These are phyloP conservation scores for Candida sp. DNA, from an alignment of 1,139 yeast species.

Conservation along the genomic window DNA sequence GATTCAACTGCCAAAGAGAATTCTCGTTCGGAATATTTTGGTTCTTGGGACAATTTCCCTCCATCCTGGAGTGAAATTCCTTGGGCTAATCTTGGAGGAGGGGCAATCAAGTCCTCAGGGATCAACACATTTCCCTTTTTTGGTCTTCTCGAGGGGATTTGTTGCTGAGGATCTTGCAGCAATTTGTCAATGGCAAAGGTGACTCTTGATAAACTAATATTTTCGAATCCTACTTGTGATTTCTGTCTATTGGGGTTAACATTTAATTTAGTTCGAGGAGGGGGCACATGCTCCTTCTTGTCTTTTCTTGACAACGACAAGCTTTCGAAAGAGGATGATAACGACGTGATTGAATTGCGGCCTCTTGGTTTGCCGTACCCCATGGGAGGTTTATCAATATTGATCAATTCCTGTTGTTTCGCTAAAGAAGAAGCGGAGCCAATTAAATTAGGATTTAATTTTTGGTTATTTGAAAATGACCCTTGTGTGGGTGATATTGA, in stretches of 20 bases:
- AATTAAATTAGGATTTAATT: constrained; percentile 15
- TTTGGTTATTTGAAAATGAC: constrained; percentile 11
- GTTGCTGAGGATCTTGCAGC: constrained; percentile 86
- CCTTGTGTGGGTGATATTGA: no score
- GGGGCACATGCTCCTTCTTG: neutral
- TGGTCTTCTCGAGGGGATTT: constrained; percentile 87
- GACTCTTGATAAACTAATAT: constrained; percentile 56
- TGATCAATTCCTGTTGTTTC: constrained; percentile 21
- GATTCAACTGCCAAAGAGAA: constrained; percentile 54
- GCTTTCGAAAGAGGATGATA: neutral
- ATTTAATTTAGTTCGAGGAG: constrained; percentile 39
- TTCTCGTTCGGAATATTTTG: constrained; percentile 48
- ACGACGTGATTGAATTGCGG: neutral
- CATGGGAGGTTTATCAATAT: constrained; percentile 18
- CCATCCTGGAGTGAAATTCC: constrained; percentile 53
- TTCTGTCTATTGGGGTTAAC: constrained; percentile 39
- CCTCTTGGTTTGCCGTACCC: constrained; percentile 13
- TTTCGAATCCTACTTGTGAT: constrained; percentile 33
- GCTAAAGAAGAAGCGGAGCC: constrained; percentile 12
- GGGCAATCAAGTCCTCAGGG: constrained; percentile 65
- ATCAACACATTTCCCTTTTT: constrained; percentile 75
- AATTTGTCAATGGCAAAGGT: constrained; percentile 72
- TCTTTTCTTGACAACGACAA: neutral
- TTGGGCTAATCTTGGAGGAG: constrained; percentile 59
- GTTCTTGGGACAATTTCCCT: constrained; percentile 8